Base-by-base conservation (phyloP, 768 basidiomycete species). In the Macrolepiota fuliginosa region DNA sequence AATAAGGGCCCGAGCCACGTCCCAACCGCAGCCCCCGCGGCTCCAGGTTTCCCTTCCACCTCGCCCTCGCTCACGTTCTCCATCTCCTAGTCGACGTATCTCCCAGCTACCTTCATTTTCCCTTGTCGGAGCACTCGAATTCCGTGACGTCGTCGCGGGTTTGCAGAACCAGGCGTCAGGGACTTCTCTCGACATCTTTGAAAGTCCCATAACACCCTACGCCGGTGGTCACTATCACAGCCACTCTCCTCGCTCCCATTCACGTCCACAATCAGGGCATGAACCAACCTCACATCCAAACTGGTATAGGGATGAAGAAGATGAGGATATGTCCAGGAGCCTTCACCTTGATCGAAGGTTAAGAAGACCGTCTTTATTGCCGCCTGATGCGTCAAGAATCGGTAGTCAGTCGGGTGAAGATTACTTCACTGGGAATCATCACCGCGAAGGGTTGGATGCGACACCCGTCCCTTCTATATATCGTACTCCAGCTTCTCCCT, bases 121-220 rank as follows among this genome's bases (percentile, higher is more conserved):
- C 2, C 83, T 99, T 1, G 84, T 98, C 4, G 94, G 96, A 9
- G 97, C 97, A 0, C 83, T 99, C 47, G 97, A 99, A 73, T 99
- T 99, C 74, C 83, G 95, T 17, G 89, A 95, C 62, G 91, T 98
- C 24, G 90, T 99, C 22, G 81, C 90, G 11, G 88, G 90, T 0
- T 79, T 99, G 24, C 85, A 87, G 64, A 80, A 80, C 53, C 86
- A 95, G 67, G 88, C 89, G 10, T 81, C 84, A 1, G 78, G 78
- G 0, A 74, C 82, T 0, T 81, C 85, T 0, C 76, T 92, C 52
- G 80, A 73, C 62, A 76, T 86, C 3, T 93, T 93, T 64, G 89
- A 91, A 53, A 83, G 81, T 27, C 88, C 72, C 6, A 74, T 78
- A 15, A 85, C 90, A 1, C 91, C 92, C 0, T 91, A 88, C 64